These are phyloP conservation scores for Globisporangium viniferum DNA, from an alignment of 352 stramenopile species.

Conservation along the genomic window DNA sequence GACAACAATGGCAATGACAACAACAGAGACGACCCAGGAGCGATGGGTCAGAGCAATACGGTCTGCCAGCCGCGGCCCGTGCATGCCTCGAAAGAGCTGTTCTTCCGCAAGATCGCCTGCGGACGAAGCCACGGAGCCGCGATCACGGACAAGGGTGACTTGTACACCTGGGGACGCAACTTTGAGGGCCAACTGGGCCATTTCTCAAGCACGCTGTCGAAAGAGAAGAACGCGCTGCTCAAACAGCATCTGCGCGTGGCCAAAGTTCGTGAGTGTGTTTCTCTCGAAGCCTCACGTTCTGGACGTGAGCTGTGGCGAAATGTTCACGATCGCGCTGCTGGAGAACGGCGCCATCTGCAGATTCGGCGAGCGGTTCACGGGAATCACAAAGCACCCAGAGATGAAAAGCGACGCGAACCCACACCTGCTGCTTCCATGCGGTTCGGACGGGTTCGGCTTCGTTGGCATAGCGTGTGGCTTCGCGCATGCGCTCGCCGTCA, in stretches of 20 bases:
- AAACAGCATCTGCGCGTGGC: constrained; percentile 66
- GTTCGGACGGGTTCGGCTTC: constrained; percentile 37
- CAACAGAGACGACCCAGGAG: not conserved
- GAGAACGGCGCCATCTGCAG: constrained; percentile 62
- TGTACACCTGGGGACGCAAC: constrained; percentile 90
- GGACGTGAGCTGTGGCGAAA: constrained; percentile 66
- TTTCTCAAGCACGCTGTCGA: constrained; percentile 28
- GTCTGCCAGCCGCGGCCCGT: constrained; percentile 33
- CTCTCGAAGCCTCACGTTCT: constrained; percentile 36
- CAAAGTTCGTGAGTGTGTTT: constrained; percentile 70
- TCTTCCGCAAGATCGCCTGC: constrained; percentile 65
- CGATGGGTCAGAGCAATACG: constrained; percentile 9
- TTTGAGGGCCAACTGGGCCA: constrained; percentile 86
- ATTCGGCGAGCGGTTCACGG: constrained; percentile 69
- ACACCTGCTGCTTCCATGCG: constrained; percentile 28
- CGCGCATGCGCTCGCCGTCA: constrained; percentile 66
- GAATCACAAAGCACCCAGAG: constrained; percentile 17
- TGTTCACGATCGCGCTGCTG: constrained; percentile 75
- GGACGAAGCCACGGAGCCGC: constrained; percentile 68
- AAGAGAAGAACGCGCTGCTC: constrained; percentile 29
- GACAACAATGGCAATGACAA: constrained; percentile 9
- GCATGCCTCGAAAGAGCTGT: constrained; percentile 36
- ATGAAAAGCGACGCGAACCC: constrained; percentile 19
- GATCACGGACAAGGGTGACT: constrained; percentile 70
- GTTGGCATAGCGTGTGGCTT: constrained; percentile 59